Evolutionary conservation across 495 filamentous ascomycete species (phyloP).

Genomic region (Elasticomyces elasticus): DNA sequence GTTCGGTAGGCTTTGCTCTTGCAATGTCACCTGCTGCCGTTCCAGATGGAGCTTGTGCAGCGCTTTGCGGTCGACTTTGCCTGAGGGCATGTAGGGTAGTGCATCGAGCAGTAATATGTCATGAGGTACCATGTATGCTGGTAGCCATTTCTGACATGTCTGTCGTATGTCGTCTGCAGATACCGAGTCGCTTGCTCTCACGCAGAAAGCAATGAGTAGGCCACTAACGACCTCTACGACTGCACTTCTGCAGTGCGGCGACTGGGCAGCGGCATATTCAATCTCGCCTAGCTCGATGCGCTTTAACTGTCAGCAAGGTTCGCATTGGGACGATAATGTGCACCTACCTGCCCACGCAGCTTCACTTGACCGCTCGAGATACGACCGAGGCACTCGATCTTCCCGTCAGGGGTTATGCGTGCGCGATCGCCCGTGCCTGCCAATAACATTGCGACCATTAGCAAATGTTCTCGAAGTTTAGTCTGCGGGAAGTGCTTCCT

Average conservation of each 20-base stretch:
- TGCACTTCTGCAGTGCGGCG: slow-evolving; percentile 42
- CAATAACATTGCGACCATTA: too few species aligned
- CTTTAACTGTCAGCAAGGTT: not conserved
- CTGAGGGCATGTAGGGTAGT: slow-evolving; percentile 64
- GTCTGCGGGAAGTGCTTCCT: too few species aligned
- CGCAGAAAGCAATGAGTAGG: slow-evolving; percentile 58
- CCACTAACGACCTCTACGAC: slow-evolving; percentile 51
- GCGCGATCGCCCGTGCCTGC: slow-evolving; percentile 83
- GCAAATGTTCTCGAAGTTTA: too few species aligned
- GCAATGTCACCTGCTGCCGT: not conserved
- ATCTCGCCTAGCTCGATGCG: slow-evolving; percentile 76
- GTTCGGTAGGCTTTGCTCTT: too few species aligned
- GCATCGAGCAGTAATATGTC: slow-evolving; percentile 51
- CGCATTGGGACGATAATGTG: not conserved
- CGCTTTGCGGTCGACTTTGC: slow-evolving; percentile 61
- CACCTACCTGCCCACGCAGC: slow-evolving; percentile 53
- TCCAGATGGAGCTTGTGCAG: slow-evolving; percentile 36
- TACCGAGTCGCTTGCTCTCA: slow-evolving; percentile 30
- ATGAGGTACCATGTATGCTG: slow-evolving; percentile 65
- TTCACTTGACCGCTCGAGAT: slow-evolving; percentile 73
- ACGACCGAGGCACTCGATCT: slow-evolving; percentile 72
- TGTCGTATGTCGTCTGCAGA: slow-evolving; percentile 38
- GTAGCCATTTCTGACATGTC: slow-evolving; percentile 60
- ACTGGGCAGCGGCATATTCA: slow-evolving; percentile 54
- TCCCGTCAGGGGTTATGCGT: slow-evolving; percentile 53